Percentiles rank a stretch among this genome's conserved stretches.
These are phyloP conservation scores for Boletus huronensis DNA, from an alignment of 768 basidiomycete species.

Conservation along the genomic window DNA sequence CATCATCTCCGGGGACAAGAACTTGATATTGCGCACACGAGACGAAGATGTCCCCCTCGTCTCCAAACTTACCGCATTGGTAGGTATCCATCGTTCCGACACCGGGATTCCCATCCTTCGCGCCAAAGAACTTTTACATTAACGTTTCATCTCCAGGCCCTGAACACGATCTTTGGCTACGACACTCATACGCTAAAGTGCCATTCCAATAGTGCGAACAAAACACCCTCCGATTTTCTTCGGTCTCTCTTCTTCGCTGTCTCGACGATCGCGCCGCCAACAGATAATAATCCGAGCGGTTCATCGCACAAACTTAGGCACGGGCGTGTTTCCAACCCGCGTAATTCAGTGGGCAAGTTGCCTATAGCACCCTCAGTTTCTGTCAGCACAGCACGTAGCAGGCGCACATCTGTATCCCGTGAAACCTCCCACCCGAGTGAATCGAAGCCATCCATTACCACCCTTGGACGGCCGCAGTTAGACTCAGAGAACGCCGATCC, in stretches of 20 bases:
- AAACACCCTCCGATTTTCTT: constrained; percentile 31
- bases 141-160: constrained; percentile 40
- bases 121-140: background rate
- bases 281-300: constrained; percentile 10
- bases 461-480: constrained; percentile 14
- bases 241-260: constrained; percentile 37
- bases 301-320: constrained; percentile 17
- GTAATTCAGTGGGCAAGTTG: constrained; percentile 17
- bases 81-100: constrained; percentile 28
- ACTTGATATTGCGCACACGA: constrained; percentile 60
- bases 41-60: constrained; percentile 64
- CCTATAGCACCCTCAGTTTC: constrained; percentile 14
- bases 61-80: constrained; percentile 54
- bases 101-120: constrained; percentile 7
- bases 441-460: constrained; percentile 13
- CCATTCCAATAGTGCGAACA: constrained; percentile 21
- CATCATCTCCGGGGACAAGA: constrained; percentile 57
- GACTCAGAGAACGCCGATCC: constrained; percentile 12
- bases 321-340: constrained; percentile 19
- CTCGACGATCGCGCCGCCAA: constrained; percentile 15
- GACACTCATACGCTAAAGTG: constrained; percentile 56
- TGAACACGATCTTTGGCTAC: constrained; percentile 58
- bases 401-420: constrained; percentile 25
- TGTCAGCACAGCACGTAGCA: constrained; percentile 24
- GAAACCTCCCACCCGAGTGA: constrained; percentile 20